Evolutionary conservation across 2,329 filamentous ascomycete genomes (phyloP), one percentile per base, ranked within the genome.

Genomic region (Sporothrix pallida): DNA sequence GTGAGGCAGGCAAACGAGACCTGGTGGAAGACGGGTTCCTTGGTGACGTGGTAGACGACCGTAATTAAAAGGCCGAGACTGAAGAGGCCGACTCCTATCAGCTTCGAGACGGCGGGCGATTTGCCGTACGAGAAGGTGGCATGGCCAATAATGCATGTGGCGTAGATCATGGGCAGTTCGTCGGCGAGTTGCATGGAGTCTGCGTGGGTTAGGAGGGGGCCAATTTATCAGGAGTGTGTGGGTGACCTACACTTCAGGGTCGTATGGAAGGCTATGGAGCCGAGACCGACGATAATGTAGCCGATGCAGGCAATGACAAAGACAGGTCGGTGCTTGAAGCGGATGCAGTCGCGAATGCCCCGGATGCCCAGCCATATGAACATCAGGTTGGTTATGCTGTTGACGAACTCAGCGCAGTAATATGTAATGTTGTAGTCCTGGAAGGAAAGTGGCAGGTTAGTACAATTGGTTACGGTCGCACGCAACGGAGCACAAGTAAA

Each of bases 21-120:
- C 80, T 97, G 93, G 82, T 97, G 94, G 81, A 97, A 97, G 1
- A 89, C 85, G 0, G 94, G 93, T 76, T 97, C 91, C 79, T 95
- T 93, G 17, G 94, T 89, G 75, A 93, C 89, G 79, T 94, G 92
- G 82, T 97, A 97, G 81, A 73, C 74, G 13, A 75, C 85, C 15
- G 93, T 96, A 80, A 97, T 95, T 78, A 90, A 92, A 42, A 86
- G 81, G n/a, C 88, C 85, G 44, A 91, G 80, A 10, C 82, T 82
- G 6, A 89, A 79, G 10, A 93, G 85, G 15, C 84, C 84, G 4
- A 90, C 56, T 8, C 85, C 92, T 9, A 94, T 84, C 13, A 86
- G 74, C 0, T 85, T 77, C 0, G 88, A 79, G 60, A 71, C 75
- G 20, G 50, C 71, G 67, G 20, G 80, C 1, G 90, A 85, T 74